Evolutionary conservation across 129 eudicot species (phyloP), one percentile per base, ranked within the genome.

Genomic region (Flaveria trinervia): DNA sequence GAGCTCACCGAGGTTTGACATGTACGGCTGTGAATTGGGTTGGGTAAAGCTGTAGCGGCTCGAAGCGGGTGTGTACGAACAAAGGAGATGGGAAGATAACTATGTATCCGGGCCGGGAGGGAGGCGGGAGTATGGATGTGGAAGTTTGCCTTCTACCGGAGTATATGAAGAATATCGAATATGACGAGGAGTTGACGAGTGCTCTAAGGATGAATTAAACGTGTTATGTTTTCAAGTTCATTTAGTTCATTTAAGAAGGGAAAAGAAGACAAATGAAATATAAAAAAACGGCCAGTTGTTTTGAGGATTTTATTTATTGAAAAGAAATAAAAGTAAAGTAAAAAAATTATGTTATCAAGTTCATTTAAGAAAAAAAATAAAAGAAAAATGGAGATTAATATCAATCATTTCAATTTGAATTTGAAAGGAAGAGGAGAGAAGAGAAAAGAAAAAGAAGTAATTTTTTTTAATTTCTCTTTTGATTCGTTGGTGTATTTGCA

Each of bases 11-110:
- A 36, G 88, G 30, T 81, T 78, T 50, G 74, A 84, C 22, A 79
- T 84, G 76, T 83, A 86, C n/a, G 86, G 82, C 9, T 74, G 75
- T 13, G 86, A 84, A 51, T 84, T 13, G 91, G 91, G 64, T 62
- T 83, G 79, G 88, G 91, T 30, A 81, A 69, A 26, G 77, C 91
- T 9, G 46, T 87, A 70, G 91, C 75, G 18, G 83, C 70, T 60
- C 44, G 82, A 44, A 78, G 85, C 7, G 90, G 90, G 10, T 5
- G n/a, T n/a, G 25, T 16, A 43, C 26, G 5, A 87, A 83, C 60
- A 78, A 72, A 75, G 45, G 2, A 1, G 86, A 84, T 22, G 88
- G 91, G 30, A 84, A 68, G 70, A 73, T 84, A 28, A 79, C 79
- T 10, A 72, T 85, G 36, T 77, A 33, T 57, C 80, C 77, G 2